Conservation (phyloP, 1,139 yeast species). For the Arxiozyma bovina region DNA sequence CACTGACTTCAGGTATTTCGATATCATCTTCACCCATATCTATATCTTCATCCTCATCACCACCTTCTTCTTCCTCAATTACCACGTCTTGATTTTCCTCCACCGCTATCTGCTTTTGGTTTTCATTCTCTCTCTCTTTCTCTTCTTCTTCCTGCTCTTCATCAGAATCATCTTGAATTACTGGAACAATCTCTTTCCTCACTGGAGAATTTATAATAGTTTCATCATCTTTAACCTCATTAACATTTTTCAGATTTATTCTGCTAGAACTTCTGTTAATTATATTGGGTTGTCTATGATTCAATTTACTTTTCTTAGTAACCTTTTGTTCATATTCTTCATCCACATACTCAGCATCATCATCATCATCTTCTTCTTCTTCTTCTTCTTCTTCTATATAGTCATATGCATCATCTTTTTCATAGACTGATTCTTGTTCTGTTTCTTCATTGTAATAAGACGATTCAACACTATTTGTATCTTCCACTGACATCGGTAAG, state of each 20-base stretch:
- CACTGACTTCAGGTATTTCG: background rate
- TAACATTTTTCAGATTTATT: background rate
- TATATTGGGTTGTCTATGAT: background rate
- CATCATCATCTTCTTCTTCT: constrained; percentile 10
- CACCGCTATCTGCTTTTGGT: constrained; percentile 11
- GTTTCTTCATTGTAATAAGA: constrained; percentile 5
- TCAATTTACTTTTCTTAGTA: background rate
- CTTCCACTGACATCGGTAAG: background rate
- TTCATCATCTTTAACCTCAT: constrained; percentile 10
- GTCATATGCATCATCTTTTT: constrained; percentile 4
- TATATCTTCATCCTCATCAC: constrained; percentile 4
- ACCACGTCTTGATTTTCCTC: constrained; percentile 11
- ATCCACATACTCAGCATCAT: constrained; percentile 18
- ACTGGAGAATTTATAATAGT: constrained; percentile 6
- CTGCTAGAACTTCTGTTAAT: background rate
- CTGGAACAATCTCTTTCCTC: constrained; percentile 8
- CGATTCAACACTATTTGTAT: background rate
- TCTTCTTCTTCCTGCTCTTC: constrained; percentile 9
- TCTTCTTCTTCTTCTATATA: background rate
- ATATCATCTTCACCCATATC: constrained; percentile 1
- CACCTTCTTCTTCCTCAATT: constrained; percentile 9
- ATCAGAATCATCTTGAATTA: constrained; percentile 4
- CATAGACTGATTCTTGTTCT: constrained; percentile 11
- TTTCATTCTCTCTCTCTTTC: constrained; percentile 8
- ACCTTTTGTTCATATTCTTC: constrained; percentile 16